These are phyloP conservation scores for Spinacia oleracea DNA, from an alignment of 179 eudicot genomes.

Conservation along the genomic window DNA sequence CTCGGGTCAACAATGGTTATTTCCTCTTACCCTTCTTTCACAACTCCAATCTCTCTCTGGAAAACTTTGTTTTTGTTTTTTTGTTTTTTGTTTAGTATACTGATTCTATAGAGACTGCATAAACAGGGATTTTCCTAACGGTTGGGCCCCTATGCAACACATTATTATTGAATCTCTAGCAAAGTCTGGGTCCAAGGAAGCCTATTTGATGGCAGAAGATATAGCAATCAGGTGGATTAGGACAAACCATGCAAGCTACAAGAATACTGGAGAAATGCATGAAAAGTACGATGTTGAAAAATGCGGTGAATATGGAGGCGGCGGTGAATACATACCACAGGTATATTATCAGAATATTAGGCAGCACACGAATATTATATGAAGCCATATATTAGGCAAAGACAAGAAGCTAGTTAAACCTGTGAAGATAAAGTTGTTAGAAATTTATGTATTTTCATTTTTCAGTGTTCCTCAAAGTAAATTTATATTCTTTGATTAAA, in stretches of 20 bases:
- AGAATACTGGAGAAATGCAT: constrained; percentile 68
- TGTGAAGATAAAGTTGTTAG: too few relatives aligned
- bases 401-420: not conserved
- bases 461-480: not conserved
- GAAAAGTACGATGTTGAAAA: constrained; percentile 78
- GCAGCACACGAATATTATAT: not conserved
- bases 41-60: not conserved
- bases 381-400: not conserved
- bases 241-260: constrained; percentile 73
- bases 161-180: constrained; percentile 78
- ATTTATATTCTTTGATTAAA: not conserved
- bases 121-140: constrained; percentile 95
- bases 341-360: constrained; percentile 35
- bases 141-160: constrained; percentile 97
- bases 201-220: constrained; percentile 62
- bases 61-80: not conserved
- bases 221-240: constrained; percentile 73
- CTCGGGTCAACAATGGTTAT: constrained; percentile 88
- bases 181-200: constrained; percentile 61
- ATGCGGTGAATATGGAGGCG: constrained; percentile 80
- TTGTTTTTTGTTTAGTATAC: constrained; percentile 6
- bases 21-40: constrained; percentile 12
- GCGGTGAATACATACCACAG: constrained; percentile 90
- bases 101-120: constrained; percentile 6
- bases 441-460: not conserved